Conservation (phyloP, 352 stramenopile genomes). For the Phytophthora sp. region DNA sequence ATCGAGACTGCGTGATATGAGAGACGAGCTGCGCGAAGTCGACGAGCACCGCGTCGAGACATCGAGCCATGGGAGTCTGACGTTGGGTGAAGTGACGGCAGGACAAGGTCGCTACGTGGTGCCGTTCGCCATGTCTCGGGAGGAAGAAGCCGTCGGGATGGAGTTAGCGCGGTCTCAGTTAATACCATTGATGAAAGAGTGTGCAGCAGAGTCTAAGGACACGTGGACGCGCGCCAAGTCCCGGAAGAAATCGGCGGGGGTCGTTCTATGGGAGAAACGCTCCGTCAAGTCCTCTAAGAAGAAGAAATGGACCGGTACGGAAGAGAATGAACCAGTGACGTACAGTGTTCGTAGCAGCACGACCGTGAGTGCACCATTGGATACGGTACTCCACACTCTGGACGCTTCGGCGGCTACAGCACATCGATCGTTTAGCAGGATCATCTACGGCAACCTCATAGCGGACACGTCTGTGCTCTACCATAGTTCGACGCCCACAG, state of each 20-base stretch:
- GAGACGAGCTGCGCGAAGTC: constrained; percentile 21
- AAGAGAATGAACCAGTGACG: constrained; percentile 11
- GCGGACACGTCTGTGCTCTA: constrained; percentile 80
- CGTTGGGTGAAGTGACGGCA: constrained; percentile 4
- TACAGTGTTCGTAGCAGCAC: constrained; percentile 70
- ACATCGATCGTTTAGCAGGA: constrained; percentile 75
- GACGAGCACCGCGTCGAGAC: constrained; percentile 26
- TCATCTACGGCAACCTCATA: constrained; percentile 76
- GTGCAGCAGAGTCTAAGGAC: constrained; percentile 24
- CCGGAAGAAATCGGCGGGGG: constrained; percentile 44
- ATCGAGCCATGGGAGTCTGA: neutral
- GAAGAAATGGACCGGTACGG: constrained; percentile 19
- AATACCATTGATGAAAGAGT: constrained; percentile 42
- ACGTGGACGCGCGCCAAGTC: constrained; percentile 42
- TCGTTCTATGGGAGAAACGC: constrained; percentile 63
- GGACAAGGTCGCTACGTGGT: constrained; percentile 56
- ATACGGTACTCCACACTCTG: constrained; percentile 64
- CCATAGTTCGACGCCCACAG: constrained; percentile 43
- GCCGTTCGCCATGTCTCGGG: constrained; percentile 53
- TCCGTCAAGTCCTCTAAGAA: constrained; percentile 16
- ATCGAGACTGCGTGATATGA: constrained; percentile 21
- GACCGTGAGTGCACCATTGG: constrained; percentile 57
- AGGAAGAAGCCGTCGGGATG: constrained; percentile 45
- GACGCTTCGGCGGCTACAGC: constrained; percentile 60
- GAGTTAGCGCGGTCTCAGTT: constrained; percentile 37